phyloP scores from a whole-genome alignment of 1,284 basidiomycete genomes.

The Marasmius fiardii region DNA sequence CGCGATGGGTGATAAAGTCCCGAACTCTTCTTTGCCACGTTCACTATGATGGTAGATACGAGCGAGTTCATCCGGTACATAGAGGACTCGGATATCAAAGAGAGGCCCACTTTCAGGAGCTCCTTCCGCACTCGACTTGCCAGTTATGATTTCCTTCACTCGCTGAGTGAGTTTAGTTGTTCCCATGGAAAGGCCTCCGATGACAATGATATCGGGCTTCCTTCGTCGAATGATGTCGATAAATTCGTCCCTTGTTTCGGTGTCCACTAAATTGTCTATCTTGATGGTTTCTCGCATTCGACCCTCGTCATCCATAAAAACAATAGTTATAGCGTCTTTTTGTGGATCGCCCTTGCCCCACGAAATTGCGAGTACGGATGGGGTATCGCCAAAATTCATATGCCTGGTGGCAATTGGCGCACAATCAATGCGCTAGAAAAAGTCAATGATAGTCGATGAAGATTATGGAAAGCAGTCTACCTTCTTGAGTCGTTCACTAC shows the following conservation, averaged over 20 bases:
- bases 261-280: slow-evolving; percentile 83
- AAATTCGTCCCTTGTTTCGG: slow-evolving; percentile 70
- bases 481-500: slow-evolving; percentile 66
- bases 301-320: slow-evolving; percentile 87
- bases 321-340: slow-evolving; percentile 83
- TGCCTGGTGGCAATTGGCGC: slow-evolving; percentile 70
- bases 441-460: slow-evolving; percentile 12
- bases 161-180: slow-evolving; percentile 71
- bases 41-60: slow-evolving; percentile 91
- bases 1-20: slow-evolving; percentile 74
- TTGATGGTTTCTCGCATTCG: slow-evolving; percentile 86
- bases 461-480: slow-evolving; percentile 39
- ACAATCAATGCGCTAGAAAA: slow-evolving; percentile 56
- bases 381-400: slow-evolving; percentile 67
- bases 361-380: slow-evolving; percentile 89
- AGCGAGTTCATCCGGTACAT: slow-evolving; percentile 90
- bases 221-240: slow-evolving; percentile 78
- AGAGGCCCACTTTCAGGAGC: slow-evolving; percentile 30
- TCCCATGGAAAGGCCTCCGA: slow-evolving; percentile 86
- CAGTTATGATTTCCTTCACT: slow-evolving; percentile 48
- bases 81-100: slow-evolving; percentile 73
- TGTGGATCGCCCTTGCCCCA: slow-evolving; percentile 94
- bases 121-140: slow-evolving; percentile 18
- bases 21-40: slow-evolving; percentile 85
- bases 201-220: slow-evolving; percentile 85